A percentile compares a stretch with the other conserved stretches of the same genome.
phyloP scores from a whole-genome alignment of 345 rosid species.

The Abelmoschus esculentus region DNA sequence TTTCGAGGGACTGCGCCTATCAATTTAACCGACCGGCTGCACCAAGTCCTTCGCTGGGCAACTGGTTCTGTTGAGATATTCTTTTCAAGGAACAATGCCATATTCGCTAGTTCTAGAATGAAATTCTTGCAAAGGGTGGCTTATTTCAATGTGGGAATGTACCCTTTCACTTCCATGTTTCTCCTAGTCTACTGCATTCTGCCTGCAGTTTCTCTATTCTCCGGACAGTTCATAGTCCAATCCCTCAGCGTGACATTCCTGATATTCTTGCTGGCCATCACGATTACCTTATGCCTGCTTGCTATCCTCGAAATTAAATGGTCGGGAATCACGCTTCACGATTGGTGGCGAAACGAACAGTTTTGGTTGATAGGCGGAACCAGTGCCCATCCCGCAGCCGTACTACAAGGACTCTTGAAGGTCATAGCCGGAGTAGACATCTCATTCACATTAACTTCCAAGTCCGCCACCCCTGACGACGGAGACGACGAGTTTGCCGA shows the following conservation, averaged over 20 bases:
- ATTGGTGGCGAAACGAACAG: conserved; percentile 83
- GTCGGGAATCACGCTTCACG: conserved; percentile 70
- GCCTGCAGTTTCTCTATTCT: conserved; percentile 61
- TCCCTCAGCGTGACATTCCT: conserved; percentile 48
- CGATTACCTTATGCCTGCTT: conserved; percentile 50
- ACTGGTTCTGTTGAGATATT: conserved; percentile 80
- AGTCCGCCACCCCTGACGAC: conserved; percentile 52
- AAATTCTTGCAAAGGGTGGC: conserved; percentile 67
- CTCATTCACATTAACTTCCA: conserved; percentile 66
- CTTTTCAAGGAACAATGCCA: conserved; percentile 65
- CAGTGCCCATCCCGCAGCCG: conserved; percentile 79
- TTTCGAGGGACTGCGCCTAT: conserved; percentile 77
- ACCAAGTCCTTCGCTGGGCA: conserved; percentile 87
- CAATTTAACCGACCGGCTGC: conserved; percentile 66
- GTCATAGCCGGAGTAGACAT: conserved; percentile 70
- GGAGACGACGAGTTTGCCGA: conserved; percentile 65
- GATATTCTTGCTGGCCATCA: conserved; percentile 48
- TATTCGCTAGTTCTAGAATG: conserved; percentile 53
- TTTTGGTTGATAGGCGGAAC: conserved; percentile 78
- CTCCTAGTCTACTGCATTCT: conserved; percentile 63
- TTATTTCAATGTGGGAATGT: conserved; percentile 67
- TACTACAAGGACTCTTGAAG: conserved; percentile 57
- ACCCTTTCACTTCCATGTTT: conserved; percentile 71
- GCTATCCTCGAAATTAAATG: conserved; percentile 64
- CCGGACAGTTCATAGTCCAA: conserved; percentile 71